phyloP scores from a whole-genome alignment of 768 basidiomycete genomes.

The Mycena epipterygia region DNA sequence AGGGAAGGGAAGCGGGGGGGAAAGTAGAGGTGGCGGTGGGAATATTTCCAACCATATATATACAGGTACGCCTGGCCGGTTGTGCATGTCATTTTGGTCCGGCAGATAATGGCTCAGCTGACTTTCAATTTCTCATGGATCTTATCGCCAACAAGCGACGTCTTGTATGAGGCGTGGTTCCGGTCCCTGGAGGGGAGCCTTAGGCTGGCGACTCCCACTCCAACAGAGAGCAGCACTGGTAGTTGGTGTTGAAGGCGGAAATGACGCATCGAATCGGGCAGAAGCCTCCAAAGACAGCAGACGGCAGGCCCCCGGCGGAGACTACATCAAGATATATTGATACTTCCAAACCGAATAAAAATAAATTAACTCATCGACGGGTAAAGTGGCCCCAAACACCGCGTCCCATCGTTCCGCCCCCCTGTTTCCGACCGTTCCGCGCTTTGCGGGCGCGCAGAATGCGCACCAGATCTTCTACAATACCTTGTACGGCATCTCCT shows the following conservation, averaged over 20 bases:
- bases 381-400: slow-evolving; percentile 23
- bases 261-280: background rate
- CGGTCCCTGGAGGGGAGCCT: background rate
- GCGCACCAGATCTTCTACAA: slow-evolving; percentile 27
- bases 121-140: background rate
- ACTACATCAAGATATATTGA: no score
- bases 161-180: background rate
- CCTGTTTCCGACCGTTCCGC: background rate
- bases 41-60: slow-evolving; percentile 20
- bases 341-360: no score
- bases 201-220: background rate
- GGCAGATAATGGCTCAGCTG: slow-evolving; percentile 1
- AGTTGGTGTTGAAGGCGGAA: background rate
- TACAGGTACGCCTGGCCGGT: slow-evolving; percentile 10
- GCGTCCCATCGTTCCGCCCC: background rate
- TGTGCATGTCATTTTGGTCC: slow-evolving; percentile 20
- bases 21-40: background rate
- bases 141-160: background rate
- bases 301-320: no score
- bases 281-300: background rate
- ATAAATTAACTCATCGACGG: slow-evolving; percentile 17
- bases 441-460: slow-evolving; percentile 20
- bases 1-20: background rate
- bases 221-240: background rate
- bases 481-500: slow-evolving; percentile 24